Base-by-base conservation (phyloP, 345 rosid genomes). In the Carallia pectinifolia region DNA sequence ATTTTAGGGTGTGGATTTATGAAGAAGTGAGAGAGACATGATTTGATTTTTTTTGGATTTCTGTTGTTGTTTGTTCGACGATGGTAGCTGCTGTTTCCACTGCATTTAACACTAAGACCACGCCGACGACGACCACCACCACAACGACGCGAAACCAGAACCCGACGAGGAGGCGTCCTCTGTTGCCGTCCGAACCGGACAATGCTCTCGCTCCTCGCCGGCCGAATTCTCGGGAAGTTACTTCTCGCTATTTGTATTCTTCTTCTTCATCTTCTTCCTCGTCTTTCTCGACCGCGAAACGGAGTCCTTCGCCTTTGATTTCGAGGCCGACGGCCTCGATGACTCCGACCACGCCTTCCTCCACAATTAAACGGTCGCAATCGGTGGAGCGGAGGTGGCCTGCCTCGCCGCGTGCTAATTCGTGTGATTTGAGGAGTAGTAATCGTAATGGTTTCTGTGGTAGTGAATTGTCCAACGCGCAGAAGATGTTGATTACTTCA, bases 21-120 rank as follows among this genome's bases (percentile, higher is more conserved):
- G 71, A 66, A 70, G 79, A 62, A 74, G 78, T 33, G 34, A 33
- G 82, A 73, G 18, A 78, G 74, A 7, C 44, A 37, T 61, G 75
- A 76, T 69, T 72, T 82, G 70, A 54, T 33, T 36, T 6, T 7
- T 44, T 44, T 13, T 44, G 17, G 50, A 44, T 44, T 44, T 3
- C 7, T 38, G 7, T 6, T 38, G 7, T n/a, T 19, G 7, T 23
- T 7, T 55, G 61, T 73, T 64, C 59, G 58, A 59, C 75, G 70
- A 87, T 93, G 89, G 89, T 87, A 53, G 88, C 89, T 81, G 86
- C 90, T 15, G 85, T 86, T 65, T 89, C 96, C 23, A 73, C 84
- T 48, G 61, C 87, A 58, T 61, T 79, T 67, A 90, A 75, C 73
- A 67, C 85, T 70, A 84, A 78, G 48, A 58, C 70, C 40, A 59